Conservation (phyloP, 257 asterid species). For the Echites panduratus region DNA sequence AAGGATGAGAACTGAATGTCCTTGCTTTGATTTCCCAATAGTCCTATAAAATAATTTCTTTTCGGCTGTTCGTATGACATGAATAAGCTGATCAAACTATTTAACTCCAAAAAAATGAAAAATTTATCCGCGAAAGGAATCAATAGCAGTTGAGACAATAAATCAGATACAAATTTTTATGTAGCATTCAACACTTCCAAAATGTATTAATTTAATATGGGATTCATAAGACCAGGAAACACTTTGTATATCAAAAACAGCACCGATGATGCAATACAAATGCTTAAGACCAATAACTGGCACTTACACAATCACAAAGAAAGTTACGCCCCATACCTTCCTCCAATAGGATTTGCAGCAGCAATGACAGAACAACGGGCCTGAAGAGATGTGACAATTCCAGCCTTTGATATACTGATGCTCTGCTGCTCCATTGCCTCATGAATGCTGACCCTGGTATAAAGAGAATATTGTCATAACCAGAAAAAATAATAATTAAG, state of each 20-base stretch:
- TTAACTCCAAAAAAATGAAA: neutral
- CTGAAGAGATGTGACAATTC: slow-evolving; percentile 95
- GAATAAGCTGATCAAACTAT: neutral
- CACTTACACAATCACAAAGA: neutral
- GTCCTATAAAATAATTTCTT: neutral
- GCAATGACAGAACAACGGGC: slow-evolving; percentile 99
- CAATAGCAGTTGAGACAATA: neutral
- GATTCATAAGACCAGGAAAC: neutral
- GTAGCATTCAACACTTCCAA: neutral
- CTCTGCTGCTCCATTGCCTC: slow-evolving; percentile 99
- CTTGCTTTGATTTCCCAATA: neutral
- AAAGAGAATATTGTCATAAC: slow-evolving; percentile 13
- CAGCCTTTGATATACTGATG: slow-evolving; percentile 97
- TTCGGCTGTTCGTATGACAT: neutral
- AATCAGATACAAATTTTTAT: neutral
- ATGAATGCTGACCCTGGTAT: slow-evolving; percentile 89
- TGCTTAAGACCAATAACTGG: neutral
- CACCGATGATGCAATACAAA: neutral
- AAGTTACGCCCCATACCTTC: slow-evolving; percentile 52
- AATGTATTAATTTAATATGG: neutral
- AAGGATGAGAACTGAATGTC: neutral
- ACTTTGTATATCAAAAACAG: neutral
- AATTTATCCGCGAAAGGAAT: neutral
- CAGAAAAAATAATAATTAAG: slow-evolving; percentile 7
- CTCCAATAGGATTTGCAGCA: slow-evolving; percentile 98